Base-by-base conservation (phyloP, 352 stramenopile species). In the Globisporangium rhizosaccharum region DNA sequence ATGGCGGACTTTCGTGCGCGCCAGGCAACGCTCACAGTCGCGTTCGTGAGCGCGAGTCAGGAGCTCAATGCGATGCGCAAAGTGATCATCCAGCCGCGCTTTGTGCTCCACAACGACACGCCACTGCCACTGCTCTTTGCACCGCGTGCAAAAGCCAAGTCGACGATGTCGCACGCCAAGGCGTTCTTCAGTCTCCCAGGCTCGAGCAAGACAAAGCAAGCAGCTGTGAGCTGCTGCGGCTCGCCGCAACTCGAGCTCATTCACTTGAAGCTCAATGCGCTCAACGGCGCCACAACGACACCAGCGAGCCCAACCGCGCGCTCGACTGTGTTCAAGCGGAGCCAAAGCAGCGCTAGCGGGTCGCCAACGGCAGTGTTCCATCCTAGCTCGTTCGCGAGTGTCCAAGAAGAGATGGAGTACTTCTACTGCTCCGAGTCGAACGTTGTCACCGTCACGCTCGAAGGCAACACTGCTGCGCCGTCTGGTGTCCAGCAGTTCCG, bases 401-500 rank as follows among this genome's bases (percentile, higher is more conserved):
- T 52, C 18, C 71, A 79, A 26, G 62, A 73, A 28, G 67, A 84
- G 39, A 61, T 69, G 20, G 78, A 88, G 33, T 71, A 69, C 12
- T 87, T 85, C 11, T 92, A 88, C 49, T 92, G 80, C 61, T 90
- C 82, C 6, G 80, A 92, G 39, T 75, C 79, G 0, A 82, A 72
- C 50, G 62, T 76, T 23, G 75, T 91, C 11, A 81, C 76, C 53
- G 67, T 91, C 6, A 77, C 88, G 33, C 63, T 91, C 6, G 74
- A 87, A 64, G 80, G 82, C 3, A 92, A 90, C 45, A 70, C 70
- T 1, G 56, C 64, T 0, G 53, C 70, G 9, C 73, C 63, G 0
- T 92, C 83, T 1, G 83, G 79, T 9, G 75, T 82, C 0, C 65
- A 76, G 41, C 69, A 89, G 11, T 81, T 92, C 48, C 76, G 70